Percentiles rank a stretch among this genome's conserved stretches.
These are phyloP conservation scores for Fraxinus dipetala DNA, from an alignment of 305 asterid genomes.

Conservation along the genomic window DNA sequence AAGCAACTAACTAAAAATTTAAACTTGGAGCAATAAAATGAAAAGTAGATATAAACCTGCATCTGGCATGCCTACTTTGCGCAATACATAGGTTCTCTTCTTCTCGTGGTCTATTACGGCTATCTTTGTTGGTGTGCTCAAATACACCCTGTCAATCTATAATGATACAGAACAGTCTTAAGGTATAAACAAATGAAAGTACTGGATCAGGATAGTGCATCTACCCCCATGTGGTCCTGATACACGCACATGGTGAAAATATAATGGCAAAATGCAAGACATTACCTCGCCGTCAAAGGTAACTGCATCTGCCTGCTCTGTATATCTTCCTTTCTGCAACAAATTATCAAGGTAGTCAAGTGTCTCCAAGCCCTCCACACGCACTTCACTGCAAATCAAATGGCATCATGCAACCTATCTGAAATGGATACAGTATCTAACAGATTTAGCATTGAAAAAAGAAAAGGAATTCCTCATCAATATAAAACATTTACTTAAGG, in stretches of 20 bases:
- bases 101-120: slow-evolving; percentile 93
- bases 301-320: slow-evolving; percentile 93
- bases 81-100: slow-evolving; percentile 78
- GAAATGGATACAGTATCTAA: slow-evolving; percentile 32
- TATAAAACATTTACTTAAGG: background rate
- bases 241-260: background rate
- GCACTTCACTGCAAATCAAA: slow-evolving; percentile 84
- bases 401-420: slow-evolving; percentile 41
- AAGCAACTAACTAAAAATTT: slow-evolving; percentile 14
- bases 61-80: slow-evolving; percentile 86
- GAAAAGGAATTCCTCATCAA: slow-evolving; percentile 3
- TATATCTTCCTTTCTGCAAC: slow-evolving; percentile 63
- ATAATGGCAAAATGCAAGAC: background rate
- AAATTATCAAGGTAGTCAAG: slow-evolving; percentile 79
- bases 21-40: slow-evolving; percentile 1
- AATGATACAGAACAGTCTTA: slow-evolving; percentile 16
- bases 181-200: background rate
- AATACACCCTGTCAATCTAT: slow-evolving; percentile 74
- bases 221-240: slow-evolving; percentile 8
- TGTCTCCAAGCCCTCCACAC: slow-evolving; percentile 75
- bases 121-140: slow-evolving; percentile 79
- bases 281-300: slow-evolving; percentile 85
- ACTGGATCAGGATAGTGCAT: slow-evolving; percentile 22
- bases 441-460: slow-evolving; percentile 19
- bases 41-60: slow-evolving; percentile 48